A percentile compares a stretch with the other conserved stretches of the same genome.
Conservation (phyloP, 192 early-diverging fungal genomes). For the Coemansia sp. region DNA sequence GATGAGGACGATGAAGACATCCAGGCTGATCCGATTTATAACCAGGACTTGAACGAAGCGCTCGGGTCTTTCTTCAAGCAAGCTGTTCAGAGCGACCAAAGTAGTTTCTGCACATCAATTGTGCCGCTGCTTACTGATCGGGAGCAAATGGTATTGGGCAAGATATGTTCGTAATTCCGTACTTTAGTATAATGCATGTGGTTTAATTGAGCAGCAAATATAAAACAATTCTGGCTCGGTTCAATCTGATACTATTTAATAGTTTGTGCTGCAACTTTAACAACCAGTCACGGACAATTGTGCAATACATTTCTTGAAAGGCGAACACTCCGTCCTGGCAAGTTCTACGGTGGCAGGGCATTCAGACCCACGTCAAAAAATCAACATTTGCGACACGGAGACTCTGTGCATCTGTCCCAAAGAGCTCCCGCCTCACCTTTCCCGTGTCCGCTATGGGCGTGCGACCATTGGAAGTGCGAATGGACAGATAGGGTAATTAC, state of each 20-base stretch:
- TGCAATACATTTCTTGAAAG: too few relatives aligned
- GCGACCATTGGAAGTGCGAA: background rate
- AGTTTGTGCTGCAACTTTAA: too few relatives aligned
- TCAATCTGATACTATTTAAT: too few relatives aligned
- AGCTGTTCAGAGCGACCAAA: slow-evolving; percentile 13
- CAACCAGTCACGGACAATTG: too few relatives aligned
- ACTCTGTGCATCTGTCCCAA: too few relatives aligned
- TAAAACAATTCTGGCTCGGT: too few relatives aligned
- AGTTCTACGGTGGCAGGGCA: too few relatives aligned
- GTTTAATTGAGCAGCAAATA: too few relatives aligned
- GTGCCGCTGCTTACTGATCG: slow-evolving; percentile 27
- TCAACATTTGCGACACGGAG: too few relatives aligned
- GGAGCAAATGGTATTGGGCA: slow-evolving; percentile 22
- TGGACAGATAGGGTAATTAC: background rate
- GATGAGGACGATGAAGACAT: slow-evolving; percentile 46
- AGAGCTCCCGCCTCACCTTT: too few relatives aligned
- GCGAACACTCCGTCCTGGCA: too few relatives aligned
- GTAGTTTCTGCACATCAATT: slow-evolving; percentile 20
- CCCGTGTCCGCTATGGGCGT: background rate
- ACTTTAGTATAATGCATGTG: background rate
- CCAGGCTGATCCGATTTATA: slow-evolving; percentile 47
- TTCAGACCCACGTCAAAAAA: too few relatives aligned
- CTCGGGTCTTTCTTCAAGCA: slow-evolving; percentile 35
- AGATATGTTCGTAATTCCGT: slow-evolving; percentile 3
- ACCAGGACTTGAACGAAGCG: slow-evolving; percentile 43